Percentiles rank a stretch among this genome's conserved stretches.
Conservation (phyloP, 768 basidiomycete genomes). For the Ramaria rubella region DNA sequence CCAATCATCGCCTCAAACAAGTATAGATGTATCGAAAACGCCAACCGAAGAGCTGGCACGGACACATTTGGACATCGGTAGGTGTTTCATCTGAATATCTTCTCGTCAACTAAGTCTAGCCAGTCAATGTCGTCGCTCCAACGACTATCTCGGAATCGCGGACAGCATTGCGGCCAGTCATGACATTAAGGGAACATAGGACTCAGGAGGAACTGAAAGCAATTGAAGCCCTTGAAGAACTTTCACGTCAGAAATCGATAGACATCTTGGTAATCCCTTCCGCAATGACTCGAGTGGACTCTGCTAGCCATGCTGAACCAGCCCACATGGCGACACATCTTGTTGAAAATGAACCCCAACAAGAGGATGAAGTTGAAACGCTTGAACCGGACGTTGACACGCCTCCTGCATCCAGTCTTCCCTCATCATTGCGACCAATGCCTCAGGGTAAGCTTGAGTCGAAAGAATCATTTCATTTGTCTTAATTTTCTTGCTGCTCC, state of each 20-base stretch:
- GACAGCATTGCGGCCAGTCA: neutral
- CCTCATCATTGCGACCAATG: neutral
- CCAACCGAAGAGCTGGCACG: neutral
- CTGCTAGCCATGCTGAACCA: conserved; percentile 9
- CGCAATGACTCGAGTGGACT: conserved; percentile 3
- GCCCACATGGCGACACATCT: neutral
- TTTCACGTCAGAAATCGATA: conserved; percentile 7
- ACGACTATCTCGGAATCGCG: neutral
- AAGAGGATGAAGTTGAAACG: neutral
- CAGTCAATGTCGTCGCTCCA: neutral
- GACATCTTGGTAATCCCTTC: neutral
- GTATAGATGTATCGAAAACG: neutral
- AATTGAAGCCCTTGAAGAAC: conserved; percentile 10
- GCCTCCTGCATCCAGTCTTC: neutral
- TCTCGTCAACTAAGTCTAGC: neutral
- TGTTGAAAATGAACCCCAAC: neutral
- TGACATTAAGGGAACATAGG: neutral
- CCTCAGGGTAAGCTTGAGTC: neutral
- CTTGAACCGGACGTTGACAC: neutral
- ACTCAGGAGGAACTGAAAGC: conserved; percentile 10
- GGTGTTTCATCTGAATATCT: neutral
- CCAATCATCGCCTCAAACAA: neutral
- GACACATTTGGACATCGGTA: neutral
- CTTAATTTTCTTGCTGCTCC: neutral
- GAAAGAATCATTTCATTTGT: neutral